Percentiles rank a stretch among this genome's conserved stretches.
Conservation (phyloP, 2,329 filamentous ascomycete genomes). For the Pseudocercospora musae region DNA sequence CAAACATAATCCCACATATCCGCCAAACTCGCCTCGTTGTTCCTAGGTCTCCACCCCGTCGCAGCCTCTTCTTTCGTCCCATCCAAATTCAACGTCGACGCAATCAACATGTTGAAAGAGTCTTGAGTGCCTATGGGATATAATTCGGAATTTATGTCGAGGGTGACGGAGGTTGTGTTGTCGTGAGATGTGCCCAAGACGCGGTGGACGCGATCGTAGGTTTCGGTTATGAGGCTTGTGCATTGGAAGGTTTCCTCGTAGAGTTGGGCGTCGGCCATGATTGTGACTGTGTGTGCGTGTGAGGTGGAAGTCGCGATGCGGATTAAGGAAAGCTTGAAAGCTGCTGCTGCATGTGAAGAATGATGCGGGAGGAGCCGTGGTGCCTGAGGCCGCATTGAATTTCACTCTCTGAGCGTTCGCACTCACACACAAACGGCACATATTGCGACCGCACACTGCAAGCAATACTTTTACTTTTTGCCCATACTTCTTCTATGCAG, state of each 20-base stretch:
- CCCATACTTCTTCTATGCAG: not conserved
- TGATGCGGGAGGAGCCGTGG: not conserved
- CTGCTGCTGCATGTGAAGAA: not conserved
- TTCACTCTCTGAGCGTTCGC: not conserved
- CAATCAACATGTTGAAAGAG: constrained; percentile 74
- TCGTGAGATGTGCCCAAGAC: constrained; percentile 74
- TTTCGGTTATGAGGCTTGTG: constrained; percentile 67
- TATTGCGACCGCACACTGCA: not conserved
- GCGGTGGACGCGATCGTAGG: constrained; percentile 94
- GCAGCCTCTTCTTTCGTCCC: constrained; percentile 58
- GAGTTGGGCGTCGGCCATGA: constrained; percentile 26
- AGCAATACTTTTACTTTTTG: not conserved
- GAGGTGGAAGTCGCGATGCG: not conserved
- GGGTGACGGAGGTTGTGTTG: constrained; percentile 69
- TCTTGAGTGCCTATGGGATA: constrained; percentile 76
- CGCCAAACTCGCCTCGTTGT: constrained; percentile 60
- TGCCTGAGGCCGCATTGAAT: not conserved
- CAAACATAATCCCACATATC: constrained; percentile 87
- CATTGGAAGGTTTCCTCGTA: constrained; percentile 29
- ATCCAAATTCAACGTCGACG: constrained; percentile 81
- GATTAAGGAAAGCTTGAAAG: not conserved
- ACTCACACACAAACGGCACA: not conserved
- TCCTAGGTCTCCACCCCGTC: constrained; percentile 68
- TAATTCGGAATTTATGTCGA: constrained; percentile 93
- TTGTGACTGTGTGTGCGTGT: not conserved